Conservation (phyloP, 352 stramenopile genomes). For the Pythium folliculosum region DNA sequence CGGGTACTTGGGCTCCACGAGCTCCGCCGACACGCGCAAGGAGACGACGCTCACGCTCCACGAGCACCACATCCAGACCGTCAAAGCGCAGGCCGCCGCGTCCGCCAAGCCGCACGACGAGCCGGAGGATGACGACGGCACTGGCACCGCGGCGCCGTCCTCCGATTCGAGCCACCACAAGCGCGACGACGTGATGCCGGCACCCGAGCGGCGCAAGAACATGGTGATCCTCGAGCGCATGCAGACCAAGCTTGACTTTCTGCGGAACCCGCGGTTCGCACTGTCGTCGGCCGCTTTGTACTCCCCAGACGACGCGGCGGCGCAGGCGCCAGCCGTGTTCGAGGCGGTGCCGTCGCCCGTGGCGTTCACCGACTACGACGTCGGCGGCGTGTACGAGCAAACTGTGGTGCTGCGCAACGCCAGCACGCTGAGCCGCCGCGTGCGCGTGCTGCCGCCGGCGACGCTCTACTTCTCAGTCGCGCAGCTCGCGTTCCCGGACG, state of each 20-base stretch:
- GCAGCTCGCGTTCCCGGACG: slow-evolving; percentile 51
- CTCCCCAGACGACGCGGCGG: background rate
- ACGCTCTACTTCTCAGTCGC: slow-evolving; percentile 69
- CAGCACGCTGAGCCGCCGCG: slow-evolving; percentile 48
- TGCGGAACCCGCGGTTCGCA: slow-evolving; percentile 62
- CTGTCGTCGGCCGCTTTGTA: background rate
- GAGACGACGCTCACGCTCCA: slow-evolving; percentile 50
- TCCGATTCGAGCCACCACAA: slow-evolving; percentile 3
- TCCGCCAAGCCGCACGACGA: background rate
- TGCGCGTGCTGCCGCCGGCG: slow-evolving; percentile 61
- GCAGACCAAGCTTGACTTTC: slow-evolving; percentile 78
- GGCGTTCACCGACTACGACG: slow-evolving; percentile 69
- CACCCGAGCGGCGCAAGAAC: slow-evolving; percentile 61
- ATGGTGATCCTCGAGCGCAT: slow-evolving; percentile 70
- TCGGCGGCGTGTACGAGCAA: slow-evolving; percentile 79
- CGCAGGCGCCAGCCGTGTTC: slow-evolving; percentile 33
- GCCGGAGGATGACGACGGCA: background rate
- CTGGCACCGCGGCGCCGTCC: background rate
- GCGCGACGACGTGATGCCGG: slow-evolving; percentile 40
- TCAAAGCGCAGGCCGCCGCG: slow-evolving; percentile 31
- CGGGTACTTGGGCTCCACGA: slow-evolving; percentile 63
- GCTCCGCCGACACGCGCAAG: slow-evolving; percentile 44
- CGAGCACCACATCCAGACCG: slow-evolving; percentile 40
- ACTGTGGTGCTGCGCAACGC: slow-evolving; percentile 64
- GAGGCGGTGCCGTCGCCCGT: slow-evolving; percentile 55